Percentiles rank a stretch among this genome's conserved stretches.
These are phyloP conservation scores for Macadamia integrifolia DNA, from an alignment of 164 flowering plant genomes.

Conservation along the genomic window DNA sequence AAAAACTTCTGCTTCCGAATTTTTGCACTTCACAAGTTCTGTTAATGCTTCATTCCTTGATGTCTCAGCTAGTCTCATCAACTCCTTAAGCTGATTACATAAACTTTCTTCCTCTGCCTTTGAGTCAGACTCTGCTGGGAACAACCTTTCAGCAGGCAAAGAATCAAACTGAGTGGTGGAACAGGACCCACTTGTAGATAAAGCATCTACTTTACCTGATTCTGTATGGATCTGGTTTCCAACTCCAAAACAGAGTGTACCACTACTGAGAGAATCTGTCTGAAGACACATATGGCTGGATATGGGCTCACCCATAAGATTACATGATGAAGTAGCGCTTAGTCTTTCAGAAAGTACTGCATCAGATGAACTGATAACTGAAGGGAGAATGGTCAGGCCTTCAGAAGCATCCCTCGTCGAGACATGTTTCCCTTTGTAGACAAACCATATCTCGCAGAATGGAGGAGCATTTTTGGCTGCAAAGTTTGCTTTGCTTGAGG, in stretches of 20 bases:
- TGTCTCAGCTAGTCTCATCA: constrained; percentile 37
- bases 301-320: constrained; percentile 12
- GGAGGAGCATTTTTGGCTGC: constrained; percentile 54
- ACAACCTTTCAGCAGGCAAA: constrained; percentile 23
- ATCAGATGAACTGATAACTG: constrained; percentile 14
- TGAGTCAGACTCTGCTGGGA: constrained; percentile 24
- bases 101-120: constrained; percentile 39
- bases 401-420: constrained; percentile 73
- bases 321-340: constrained; percentile 23
- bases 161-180: constrained; percentile 1
- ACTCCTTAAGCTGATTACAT: constrained; percentile 25
- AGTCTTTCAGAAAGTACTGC: constrained; percentile 8
- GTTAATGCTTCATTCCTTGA: constrained; percentile 36
- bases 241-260: constrained; percentile 6
- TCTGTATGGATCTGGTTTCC: constrained; percentile 12
- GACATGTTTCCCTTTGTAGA: constrained; percentile 56
- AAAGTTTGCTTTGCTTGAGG: constrained; percentile 52
- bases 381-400: constrained; percentile 12
- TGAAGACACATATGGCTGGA: constrained; percentile 13
- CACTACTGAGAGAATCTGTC: constrained; percentile 23
- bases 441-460: constrained; percentile 82
- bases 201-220: constrained; percentile 12
- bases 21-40: constrained; percentile 41
- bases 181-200: constrained; percentile 9
- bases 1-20: constrained; percentile 45